These are phyloP conservation scores for Babesia divergens DNA, from an alignment of 169 alveolate genomes.

Conservation along the genomic window DNA sequence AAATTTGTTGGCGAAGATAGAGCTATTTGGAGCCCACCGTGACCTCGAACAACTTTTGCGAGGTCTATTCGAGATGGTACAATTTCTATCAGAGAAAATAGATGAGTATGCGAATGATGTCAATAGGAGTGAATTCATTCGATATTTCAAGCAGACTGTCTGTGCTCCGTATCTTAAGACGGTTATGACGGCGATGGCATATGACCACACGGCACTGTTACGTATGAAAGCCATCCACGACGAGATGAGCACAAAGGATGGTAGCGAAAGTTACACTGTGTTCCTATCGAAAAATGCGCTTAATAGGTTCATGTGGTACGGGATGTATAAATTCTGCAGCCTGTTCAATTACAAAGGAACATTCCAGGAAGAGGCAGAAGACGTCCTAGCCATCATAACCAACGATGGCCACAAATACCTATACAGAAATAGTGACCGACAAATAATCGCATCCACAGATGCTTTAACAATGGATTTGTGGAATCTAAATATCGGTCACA, in stretches of 20 bases:
- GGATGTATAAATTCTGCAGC: slow-evolving; percentile 5
- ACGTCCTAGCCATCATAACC: background rate
- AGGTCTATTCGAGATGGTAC: slow-evolving; percentile 3
- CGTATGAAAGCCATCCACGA: slow-evolving; percentile 7
- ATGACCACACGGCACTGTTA: background rate
- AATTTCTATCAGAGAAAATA: background rate
- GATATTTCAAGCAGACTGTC: background rate
- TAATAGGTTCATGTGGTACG: background rate
- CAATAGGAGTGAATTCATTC: background rate
- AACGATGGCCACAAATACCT: background rate
- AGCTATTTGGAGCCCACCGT: background rate
- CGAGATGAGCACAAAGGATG: background rate
- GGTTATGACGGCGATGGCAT: background rate
- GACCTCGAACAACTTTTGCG: background rate
- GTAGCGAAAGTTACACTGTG: background rate
- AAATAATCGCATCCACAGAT: slow-evolving; percentile 16
- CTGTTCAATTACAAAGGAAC: background rate
- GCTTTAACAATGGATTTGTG: slow-evolving; percentile 34
- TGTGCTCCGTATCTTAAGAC: background rate
- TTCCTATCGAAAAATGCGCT: background rate
- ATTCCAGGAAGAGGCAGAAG: background rate
- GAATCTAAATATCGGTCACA: background rate
- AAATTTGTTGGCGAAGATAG: background rate
- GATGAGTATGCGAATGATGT: background rate
- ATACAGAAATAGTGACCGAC: background rate